Evolutionary conservation across 768 basidiomycete species (phyloP), one percentile per base, ranked within the genome.

Genomic region (Tubosaeta brunneosetosa): DNA sequence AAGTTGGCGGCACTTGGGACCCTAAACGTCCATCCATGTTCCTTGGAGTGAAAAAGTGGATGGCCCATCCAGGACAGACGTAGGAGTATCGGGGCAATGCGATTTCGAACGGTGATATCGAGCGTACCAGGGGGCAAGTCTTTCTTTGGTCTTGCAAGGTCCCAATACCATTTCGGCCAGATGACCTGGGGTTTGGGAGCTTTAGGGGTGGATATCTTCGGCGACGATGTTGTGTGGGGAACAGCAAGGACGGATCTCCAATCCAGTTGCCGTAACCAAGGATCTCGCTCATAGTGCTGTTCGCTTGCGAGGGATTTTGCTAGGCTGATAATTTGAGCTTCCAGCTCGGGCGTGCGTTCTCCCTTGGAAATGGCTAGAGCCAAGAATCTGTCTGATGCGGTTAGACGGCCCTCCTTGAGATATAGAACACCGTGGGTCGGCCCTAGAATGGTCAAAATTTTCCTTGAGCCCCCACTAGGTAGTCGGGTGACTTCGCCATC

Each of bases 161-260:
- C 94, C 89, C 87, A 93, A 64, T 91, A 99, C 97, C 97, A 98
- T 66, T 91, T 89, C 1, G 94, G 95, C 93, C 94, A 97, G n/a
- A 75, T 50, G 0, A 84, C 77, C 11, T 76, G 76, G 4, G 73
- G 71, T 58, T 73, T 75, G 1, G 61, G 46, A 44, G 48, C 34
- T 62, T 73, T 53, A 19, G 61, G 50, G 17, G 48, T 19, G 33
- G 48, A 17, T 25, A 45, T 17, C 25, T 19, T 38, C 17, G 48
- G 43, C 17, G 50, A 19, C 25, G 47, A 19, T 31, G 47, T 48
- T n/a, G 41, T n/a, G 32, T 26, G 44, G 13, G 52, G 44, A 27
- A 36, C 48, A n/a, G 43, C 50, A 7, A 33, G 27, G 22, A 72
- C 69, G 11, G 62, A 61, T 19, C 66, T 77, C 91, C 89, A 92